A percentile compares a stretch with the other conserved stretches of the same genome.
These are phyloP conservation scores for Coemansia pectinata DNA, from an alignment of 192 early-diverging fungal species.

Conservation along the genomic window DNA sequence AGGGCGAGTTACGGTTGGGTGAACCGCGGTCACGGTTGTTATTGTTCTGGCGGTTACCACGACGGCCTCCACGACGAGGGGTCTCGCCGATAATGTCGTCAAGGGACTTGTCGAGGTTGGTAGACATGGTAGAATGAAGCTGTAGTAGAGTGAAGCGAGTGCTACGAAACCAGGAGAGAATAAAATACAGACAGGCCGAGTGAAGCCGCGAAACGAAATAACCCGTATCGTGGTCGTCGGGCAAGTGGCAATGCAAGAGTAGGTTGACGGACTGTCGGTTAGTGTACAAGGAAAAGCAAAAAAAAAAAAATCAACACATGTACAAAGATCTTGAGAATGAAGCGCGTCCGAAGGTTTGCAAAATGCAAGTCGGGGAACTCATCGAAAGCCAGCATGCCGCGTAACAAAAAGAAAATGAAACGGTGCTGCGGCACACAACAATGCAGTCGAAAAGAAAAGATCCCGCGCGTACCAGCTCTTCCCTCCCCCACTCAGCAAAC, in stretches of 20 bases:
- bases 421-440: background rate
- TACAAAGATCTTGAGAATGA: conserved; percentile 3
- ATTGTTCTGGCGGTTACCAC: conserved; percentile 19
- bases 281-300: background rate
- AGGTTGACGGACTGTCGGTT: background rate
- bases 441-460: background rate
- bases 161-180: conserved; percentile 7
- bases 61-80: conserved; percentile 20
- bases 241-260: background rate
- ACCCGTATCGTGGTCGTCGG: background rate
- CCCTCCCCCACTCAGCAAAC: background rate
- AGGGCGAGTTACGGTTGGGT: conserved; percentile 44
- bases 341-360: background rate
- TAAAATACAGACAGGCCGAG: background rate
- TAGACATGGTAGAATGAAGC: conserved; percentile 28
- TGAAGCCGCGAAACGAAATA: background rate
- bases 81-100: conserved; percentile 51
- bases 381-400: background rate
- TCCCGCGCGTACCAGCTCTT: background rate
- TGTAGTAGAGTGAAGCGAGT: background rate
- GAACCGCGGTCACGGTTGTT: conserved; percentile 3
- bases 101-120: conserved; percentile 53
- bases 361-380: background rate
- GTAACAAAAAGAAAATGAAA: background rate
- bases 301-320: conserved; percentile 1